Conservation (phyloP, 768 basidiomycete species). For the Fibroporia radiculosa region DNA sequence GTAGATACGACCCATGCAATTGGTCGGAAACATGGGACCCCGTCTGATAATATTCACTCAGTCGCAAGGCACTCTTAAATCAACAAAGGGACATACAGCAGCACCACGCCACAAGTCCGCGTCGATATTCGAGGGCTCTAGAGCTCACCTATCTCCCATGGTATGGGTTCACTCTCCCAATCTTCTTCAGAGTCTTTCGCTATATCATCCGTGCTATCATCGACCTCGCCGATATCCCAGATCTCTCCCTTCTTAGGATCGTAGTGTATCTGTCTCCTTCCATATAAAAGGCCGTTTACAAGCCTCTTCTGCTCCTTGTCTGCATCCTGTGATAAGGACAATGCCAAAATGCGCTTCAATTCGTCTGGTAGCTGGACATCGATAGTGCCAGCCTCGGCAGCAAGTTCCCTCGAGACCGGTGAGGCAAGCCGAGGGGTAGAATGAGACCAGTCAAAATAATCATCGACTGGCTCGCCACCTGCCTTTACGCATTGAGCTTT, state of each 20-base stretch:
- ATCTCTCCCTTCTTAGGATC: conserved; percentile 66
- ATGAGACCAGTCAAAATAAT: conserved; percentile 15
- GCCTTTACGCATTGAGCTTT: conserved; percentile 1
- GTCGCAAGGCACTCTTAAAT: too few relatives aligned
- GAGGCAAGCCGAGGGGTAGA: not conserved
- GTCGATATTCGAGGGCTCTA: too few relatives aligned
- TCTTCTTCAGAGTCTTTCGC: conserved; percentile 25
- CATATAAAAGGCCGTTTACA: conserved; percentile 54
- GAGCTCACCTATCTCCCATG: conserved; percentile 76
- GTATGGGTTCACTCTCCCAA: conserved; percentile 79
- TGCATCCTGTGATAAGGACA: conserved; percentile 37
- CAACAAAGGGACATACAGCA: too few relatives aligned
- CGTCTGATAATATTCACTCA: too few relatives aligned
- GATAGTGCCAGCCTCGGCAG: conserved; percentile 24
- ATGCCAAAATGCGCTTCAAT: conserved; percentile 54
- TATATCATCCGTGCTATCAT: conserved; percentile 29
- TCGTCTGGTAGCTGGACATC: conserved; percentile 59
- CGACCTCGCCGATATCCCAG: conserved; percentile 68
- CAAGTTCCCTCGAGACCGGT: not conserved
- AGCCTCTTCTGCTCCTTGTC: conserved; percentile 37
- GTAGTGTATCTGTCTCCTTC: conserved; percentile 46
- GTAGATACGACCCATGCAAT: too few relatives aligned
- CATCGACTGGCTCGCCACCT: conserved; percentile 2
- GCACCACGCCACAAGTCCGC: too few relatives aligned
- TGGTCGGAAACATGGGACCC: too few relatives aligned